Percentiles rank a stretch among this genome's conserved stretches.
phyloP scores from a whole-genome alignment of 139 green algal genomes.

The Haematococcus lacustris region DNA sequence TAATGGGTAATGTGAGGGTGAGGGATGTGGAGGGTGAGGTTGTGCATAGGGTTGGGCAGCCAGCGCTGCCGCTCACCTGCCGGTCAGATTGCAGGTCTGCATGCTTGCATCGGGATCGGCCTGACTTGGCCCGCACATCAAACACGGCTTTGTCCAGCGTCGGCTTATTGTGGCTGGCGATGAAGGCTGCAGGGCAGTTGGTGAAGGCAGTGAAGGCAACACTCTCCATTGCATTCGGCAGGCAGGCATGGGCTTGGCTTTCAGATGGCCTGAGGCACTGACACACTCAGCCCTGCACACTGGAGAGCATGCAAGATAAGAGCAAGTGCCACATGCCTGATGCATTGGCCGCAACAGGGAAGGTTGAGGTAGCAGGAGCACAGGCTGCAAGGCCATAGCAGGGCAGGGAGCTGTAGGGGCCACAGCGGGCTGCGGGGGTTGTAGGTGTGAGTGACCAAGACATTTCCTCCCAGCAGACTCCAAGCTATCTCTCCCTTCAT shows the following conservation, averaged over 20 bases:
- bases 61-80: not conserved
- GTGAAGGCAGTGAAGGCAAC: no score
- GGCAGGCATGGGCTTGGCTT: not conserved
- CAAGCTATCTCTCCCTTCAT: no score
- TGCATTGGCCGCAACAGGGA: not conserved
- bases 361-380: not conserved
- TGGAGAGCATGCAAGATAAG: not conserved
- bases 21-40: not conserved
- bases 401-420: no score
- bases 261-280: not conserved
- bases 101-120: not conserved
- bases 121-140: not conserved
- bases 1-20: not conserved
- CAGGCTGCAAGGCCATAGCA: no score
- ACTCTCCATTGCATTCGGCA: not conserved
- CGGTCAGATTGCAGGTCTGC: conserved; percentile 1
- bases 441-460: no score
- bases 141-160: conserved; percentile 5
- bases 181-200: conserved; percentile 6
- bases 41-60: not conserved
- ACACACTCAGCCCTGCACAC: not conserved
- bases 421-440: no score
- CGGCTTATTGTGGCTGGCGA: conserved; percentile 13
- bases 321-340: no score
- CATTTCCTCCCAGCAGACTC: no score